phyloP scores from a whole-genome alignment of 1,284 basidiomycete species.

The Mycena citricolor region DNA sequence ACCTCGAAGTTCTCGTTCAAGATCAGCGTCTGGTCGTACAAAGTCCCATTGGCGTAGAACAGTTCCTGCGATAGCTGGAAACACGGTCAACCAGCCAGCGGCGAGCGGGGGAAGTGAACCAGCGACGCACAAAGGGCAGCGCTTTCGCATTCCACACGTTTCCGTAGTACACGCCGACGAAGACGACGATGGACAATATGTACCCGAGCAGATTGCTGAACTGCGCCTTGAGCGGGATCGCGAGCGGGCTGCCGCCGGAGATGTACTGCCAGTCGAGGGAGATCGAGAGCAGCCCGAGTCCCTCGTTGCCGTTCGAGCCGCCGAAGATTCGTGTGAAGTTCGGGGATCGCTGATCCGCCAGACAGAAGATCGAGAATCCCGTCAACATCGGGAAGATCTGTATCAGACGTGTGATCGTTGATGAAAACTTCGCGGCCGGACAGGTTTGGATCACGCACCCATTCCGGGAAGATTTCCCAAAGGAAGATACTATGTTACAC shows the following conservation, averaged over 20 bases:
- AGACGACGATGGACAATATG: constrained; percentile 46
- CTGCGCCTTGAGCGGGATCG: constrained; percentile 45
- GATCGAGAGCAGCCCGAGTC: constrained; percentile 45
- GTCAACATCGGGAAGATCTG: constrained; percentile 43
- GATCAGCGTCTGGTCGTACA: constrained; percentile 47
- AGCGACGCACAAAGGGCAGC: constrained; percentile 47
- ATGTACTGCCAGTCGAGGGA: constrained; percentile 64
- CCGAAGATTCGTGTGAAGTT: constrained; percentile 59
- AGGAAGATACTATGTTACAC: constrained; percentile 41
- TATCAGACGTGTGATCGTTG: no score
- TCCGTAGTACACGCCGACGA: constrained; percentile 41
- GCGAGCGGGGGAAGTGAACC: neutral
- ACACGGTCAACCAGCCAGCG: neutral
- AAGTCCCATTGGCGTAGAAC: constrained; percentile 50
- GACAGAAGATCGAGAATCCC: constrained; percentile 52
- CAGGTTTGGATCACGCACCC: no score
- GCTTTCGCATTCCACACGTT: constrained; percentile 49
- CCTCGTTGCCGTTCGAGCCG: constrained; percentile 61
- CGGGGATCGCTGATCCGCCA: constrained; percentile 48
- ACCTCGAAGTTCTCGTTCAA: constrained; percentile 49
- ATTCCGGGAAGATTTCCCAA: constrained; percentile 55
- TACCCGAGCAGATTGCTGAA: constrained; percentile 44
- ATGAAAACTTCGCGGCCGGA: no score
- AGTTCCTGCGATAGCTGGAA: constrained; percentile 46
- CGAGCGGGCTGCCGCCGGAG: constrained; percentile 41